Conservation (phyloP, 495 filamentous ascomycete species). For the Ascobolus immersus region DNA sequence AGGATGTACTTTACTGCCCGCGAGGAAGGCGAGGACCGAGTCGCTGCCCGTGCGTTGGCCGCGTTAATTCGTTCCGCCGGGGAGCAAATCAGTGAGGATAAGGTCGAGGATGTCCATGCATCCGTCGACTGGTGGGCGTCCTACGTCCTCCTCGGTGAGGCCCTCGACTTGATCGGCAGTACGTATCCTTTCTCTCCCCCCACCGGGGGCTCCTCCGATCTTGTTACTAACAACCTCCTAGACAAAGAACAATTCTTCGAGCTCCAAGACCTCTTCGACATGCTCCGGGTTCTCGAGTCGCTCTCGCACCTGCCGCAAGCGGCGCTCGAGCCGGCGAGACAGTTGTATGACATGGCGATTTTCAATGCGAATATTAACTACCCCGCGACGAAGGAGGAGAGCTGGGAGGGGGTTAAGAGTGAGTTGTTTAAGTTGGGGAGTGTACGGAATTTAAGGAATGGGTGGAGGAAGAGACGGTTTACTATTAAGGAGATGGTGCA, state of each 20-base stretch:
- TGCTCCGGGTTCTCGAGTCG: no score
- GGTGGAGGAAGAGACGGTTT: not conserved
- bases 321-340: no score
- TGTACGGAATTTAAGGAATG: no score
- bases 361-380: no score
- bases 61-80: slow-evolving; percentile 14
- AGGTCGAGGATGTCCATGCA: slow-evolving; percentile 7
- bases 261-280: no score
- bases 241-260: no score
- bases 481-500: slow-evolving; percentile 9
- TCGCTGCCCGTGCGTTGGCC: slow-evolving; percentile 8
- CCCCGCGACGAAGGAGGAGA: no score
- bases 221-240: no score
- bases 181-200: not conserved
- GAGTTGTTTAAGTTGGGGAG: not conserved
- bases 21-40: slow-evolving; percentile 2
- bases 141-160: slow-evolving; percentile 9
- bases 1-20: slow-evolving; percentile 10
- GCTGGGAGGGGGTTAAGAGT: no score
- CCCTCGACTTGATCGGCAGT: slow-evolving; percentile 6
- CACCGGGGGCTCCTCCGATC: not conserved
- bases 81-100: slow-evolving; percentile 12
- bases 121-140: slow-evolving; percentile 12
- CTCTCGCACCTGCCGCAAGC: no score
- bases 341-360: no score